phyloP scores from a whole-genome alignment of 441 rosid species.

The Capsella rubella region DNA sequence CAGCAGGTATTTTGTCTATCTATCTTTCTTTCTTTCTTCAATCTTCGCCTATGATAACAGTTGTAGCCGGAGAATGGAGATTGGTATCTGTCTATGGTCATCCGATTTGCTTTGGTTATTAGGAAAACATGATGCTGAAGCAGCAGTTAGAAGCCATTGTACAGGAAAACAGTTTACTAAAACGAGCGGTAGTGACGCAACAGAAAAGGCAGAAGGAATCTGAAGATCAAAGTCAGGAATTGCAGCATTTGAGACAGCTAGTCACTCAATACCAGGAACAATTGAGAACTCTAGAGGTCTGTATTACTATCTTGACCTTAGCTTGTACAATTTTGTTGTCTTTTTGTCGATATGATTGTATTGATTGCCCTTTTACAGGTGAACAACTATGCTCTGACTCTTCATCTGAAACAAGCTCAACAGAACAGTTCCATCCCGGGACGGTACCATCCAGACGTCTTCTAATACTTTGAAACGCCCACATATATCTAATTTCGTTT shows the following conservation, averaged over 20 bases:
- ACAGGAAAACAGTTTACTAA: conserved; percentile 79
- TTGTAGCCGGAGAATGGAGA: neutral
- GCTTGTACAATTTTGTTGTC: neutral
- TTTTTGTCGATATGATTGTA: neutral
- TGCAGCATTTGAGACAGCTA: conserved; percentile 79
- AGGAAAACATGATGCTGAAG: conserved; percentile 81
- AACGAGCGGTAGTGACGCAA: conserved; percentile 85
- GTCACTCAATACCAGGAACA: conserved; percentile 87
- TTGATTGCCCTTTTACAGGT: conserved; percentile 50
- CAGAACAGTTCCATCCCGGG: conserved; percentile 86
- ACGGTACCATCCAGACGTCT: conserved; percentile 84
- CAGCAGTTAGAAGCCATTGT: conserved; percentile 75
- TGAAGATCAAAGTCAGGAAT: conserved; percentile 69
- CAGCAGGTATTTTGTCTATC: conserved; percentile 55
- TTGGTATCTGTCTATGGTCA: neutral
- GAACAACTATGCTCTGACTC: conserved; percentile 86
- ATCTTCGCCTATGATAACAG: neutral
- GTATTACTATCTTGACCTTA: neutral
- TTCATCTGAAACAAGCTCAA: conserved; percentile 92
- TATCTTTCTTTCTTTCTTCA: neutral
- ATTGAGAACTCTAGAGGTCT: conserved; percentile 80
- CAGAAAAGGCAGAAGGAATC: conserved; percentile 84
- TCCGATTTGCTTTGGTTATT: conserved; percentile 8
- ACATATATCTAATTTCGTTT: conserved; percentile 10
- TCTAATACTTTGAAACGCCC: conserved; percentile 45